A percentile compares a stretch with the other conserved stretches of the same genome.
These are phyloP conservation scores for Schrenkiella parvula DNA, from an alignment of 345 rosid genomes.

Conservation along the genomic window DNA sequence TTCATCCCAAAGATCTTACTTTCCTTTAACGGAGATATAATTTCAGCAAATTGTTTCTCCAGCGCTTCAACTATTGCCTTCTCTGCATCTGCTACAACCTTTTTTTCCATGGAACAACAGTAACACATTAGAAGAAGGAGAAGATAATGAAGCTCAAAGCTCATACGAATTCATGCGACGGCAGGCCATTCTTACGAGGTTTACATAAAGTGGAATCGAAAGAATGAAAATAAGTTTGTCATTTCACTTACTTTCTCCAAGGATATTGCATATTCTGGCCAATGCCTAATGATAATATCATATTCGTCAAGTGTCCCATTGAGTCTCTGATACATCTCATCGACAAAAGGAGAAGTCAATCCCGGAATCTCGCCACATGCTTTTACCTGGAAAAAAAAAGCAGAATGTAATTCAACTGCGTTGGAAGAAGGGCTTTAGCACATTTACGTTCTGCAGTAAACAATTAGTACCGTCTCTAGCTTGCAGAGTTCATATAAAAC, in stretches of 20 bases:
- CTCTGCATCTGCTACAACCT: slow-evolving; percentile 90
- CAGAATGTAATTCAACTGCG: slow-evolving; percentile 13
- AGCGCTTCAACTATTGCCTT: slow-evolving; percentile 74
- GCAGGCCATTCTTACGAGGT: not conserved
- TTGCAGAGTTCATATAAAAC: slow-evolving; percentile 76
- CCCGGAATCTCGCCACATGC: slow-evolving; percentile 68
- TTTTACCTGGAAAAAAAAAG: slow-evolving; percentile 55
- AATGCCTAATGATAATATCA: slow-evolving; percentile 71
- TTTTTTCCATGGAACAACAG: slow-evolving; percentile 14
- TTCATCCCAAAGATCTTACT: slow-evolving; percentile 78
- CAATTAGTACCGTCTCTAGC: slow-evolving; percentile 66
- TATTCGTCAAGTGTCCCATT: slow-evolving; percentile 62
- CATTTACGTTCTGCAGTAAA: not conserved
- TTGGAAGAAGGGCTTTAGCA: not conserved
- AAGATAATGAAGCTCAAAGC: not conserved
- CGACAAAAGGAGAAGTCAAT: slow-evolving; percentile 84
- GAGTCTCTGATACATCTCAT: slow-evolving; percentile 81
- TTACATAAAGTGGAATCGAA: not conserved
- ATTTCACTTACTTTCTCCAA: slow-evolving; percentile 68
- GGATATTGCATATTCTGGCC: slow-evolving; percentile 79
- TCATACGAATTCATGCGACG: not conserved
- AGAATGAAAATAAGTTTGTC: not conserved
- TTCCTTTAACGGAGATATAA: slow-evolving; percentile 78
- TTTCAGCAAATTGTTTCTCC: slow-evolving; percentile 85
- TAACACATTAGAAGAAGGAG: not conserved